A percentile compares a stretch with the other conserved stretches of the same genome.
Evolutionary conservation across 176 grass and related monocot species (phyloP).

Genomic region (Puccinellia tenuiflora): DNA sequence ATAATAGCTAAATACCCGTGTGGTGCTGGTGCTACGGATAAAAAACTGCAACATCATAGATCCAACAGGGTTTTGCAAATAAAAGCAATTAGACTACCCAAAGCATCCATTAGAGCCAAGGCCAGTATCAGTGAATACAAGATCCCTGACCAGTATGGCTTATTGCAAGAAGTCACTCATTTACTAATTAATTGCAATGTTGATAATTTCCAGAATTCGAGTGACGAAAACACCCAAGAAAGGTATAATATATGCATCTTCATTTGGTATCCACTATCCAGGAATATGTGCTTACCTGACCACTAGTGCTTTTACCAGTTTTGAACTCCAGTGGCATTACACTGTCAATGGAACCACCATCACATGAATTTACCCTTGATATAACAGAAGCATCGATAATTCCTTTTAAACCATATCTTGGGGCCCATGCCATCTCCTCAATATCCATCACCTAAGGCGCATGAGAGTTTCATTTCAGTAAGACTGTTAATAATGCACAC

Average conservation of each 20-base stretch:
- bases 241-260: neutral
- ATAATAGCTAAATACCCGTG: neutral
- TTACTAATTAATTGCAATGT: neutral
- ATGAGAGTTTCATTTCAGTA: conserved; percentile 25
- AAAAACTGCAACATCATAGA: neutral
- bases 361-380: conserved; percentile 54
- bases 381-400: conserved; percentile 81
- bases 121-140: neutral
- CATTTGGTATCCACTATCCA: neutral
- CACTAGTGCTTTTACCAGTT: conserved; percentile 88
- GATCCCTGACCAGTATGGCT: neutral
- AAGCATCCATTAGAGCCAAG: neutral
- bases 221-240: neutral
- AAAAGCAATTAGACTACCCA: neutral
- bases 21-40: neutral
- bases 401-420: conserved; percentile 93
- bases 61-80: neutral
- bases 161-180: neutral
- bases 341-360: conserved; percentile 42
- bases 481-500: neutral
- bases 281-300: conserved; percentile 61
- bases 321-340: conserved; percentile 95
- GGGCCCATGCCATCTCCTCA: conserved; percentile 96
- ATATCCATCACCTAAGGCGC: conserved; percentile 82
- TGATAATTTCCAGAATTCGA: neutral